Base-by-base conservation (phyloP, 2,329 filamentous ascomycete species). In the Fusarium papillatum region DNA sequence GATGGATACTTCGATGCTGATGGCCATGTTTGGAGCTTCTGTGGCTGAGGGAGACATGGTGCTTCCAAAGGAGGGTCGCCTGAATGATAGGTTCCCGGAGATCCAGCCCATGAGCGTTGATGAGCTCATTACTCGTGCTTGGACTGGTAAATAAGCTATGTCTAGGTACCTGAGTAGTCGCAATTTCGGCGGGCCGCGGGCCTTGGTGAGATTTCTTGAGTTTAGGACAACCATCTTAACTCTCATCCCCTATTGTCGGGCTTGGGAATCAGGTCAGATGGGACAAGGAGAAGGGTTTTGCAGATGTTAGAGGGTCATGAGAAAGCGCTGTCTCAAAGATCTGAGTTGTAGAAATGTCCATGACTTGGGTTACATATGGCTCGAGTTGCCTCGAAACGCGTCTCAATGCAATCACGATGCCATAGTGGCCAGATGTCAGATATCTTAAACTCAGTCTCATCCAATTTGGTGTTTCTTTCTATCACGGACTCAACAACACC, bases 341-440 rank as follows among this genome's bases (percentile, higher is more conserved):
- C 4, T 16, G 0, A 7, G 7, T 46, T 8, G 2, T 46, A 24
- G 13, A 16, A 46, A 6, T 46, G 41, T 7, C 4, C 5, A 26
- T 4, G 26, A 26, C 26, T 26, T 6, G 26, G 7, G 26, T 8
- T 46, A 14, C 43, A 3, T 3, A 16, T 46, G 10, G n/a, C 13
- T 46, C 41, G 7, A 22, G 41, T 14, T 22, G 41, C 41, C n/a
- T 7, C 7, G n/a, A 22, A 4, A 14, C 0, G 22, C n/a, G 9
- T 24, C 3, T 22, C 13, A 46, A 0, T 46, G 6, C 11, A 2
- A 4, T 13, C n/a, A 46, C n/a, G 0, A 46, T 46, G 2, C 9
- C n/a, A 16, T 7, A 8, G 43, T 24, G 3, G 13, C 2, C 4
- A 46, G 43, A 2, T 9, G 4, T 46, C 7, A 24, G 5, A 46